Conservation (phyloP, 805 yeast genomes). For the Hanseniaspora lachancei region DNA sequence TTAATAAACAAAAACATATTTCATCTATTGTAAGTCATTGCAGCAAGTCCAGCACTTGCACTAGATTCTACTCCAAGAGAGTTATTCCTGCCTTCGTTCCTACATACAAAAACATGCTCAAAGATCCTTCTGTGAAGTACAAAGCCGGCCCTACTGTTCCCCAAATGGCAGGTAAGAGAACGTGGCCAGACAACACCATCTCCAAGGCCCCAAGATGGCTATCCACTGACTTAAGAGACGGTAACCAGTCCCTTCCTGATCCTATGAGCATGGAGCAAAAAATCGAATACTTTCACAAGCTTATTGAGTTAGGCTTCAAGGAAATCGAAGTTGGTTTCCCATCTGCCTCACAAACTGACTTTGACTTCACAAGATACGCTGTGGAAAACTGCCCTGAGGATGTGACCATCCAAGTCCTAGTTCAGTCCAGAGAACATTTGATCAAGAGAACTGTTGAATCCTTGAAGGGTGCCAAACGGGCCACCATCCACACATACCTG, state of each 20-base stretch:
- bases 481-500: constrained; percentile 58
- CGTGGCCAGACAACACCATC: constrained; percentile 58
- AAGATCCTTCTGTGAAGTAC: constrained; percentile 56
- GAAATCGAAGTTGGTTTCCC: constrained; percentile 75
- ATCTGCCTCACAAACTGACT: constrained; percentile 70
- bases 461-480: constrained; percentile 57
- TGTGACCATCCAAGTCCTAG: constrained; percentile 58
- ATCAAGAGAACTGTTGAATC: constrained; percentile 64
- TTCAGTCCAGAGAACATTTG: constrained; percentile 64
- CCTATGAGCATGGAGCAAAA: constrained; percentile 68
- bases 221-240: constrained; percentile 68
- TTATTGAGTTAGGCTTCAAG: constrained; percentile 61
- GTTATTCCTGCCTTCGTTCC: constrained; percentile 25
- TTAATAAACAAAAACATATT: constrained; percentile 16
- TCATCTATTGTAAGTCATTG: constrained; percentile 14
- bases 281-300: constrained; percentile 60
- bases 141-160: constrained; percentile 41
- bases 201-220: constrained; percentile 70
- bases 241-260: constrained; percentile 70
- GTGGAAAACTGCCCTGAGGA: constrained; percentile 69
- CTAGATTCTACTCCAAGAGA: constrained; percentile 12
- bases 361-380: constrained; percentile 68
- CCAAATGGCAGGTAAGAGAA: constrained; percentile 39
- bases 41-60: background rate
- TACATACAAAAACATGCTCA: constrained; percentile 43